A percentile compares a stretch with the other conserved stretches of the same genome.
These are phyloP conservation scores for Solanum boliviense DNA, from an alignment of 257 asterid species.

Conservation along the genomic window DNA sequence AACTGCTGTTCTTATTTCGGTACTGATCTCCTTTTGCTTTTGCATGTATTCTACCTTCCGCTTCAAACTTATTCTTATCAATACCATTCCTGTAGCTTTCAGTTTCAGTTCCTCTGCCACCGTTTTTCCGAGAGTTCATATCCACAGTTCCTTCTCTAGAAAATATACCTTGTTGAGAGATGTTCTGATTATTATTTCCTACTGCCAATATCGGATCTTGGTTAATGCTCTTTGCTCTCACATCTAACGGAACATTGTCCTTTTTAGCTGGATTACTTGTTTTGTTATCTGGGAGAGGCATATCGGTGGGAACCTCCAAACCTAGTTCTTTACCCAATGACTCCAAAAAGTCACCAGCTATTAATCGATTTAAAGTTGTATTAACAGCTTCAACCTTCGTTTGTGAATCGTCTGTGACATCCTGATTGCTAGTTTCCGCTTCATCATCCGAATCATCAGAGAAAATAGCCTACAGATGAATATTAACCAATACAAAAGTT, in stretches of 20 bases:
- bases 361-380: conserved; percentile 67
- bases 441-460: conserved; percentile 89
- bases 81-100: background rate
- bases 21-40: conserved; percentile 4
- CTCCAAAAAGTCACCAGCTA: conserved; percentile 94
- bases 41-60: background rate
- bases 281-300: conserved; percentile 32
- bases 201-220: conserved; percentile 6
- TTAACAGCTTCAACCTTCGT: conserved; percentile 68
- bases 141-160: background rate
- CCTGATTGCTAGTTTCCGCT: conserved; percentile 25
- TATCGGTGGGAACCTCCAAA: conserved; percentile 66
- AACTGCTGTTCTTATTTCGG: conserved; percentile 21
- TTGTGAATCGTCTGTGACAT: conserved; percentile 39
- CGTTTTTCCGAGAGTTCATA: background rate
- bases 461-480: conserved; percentile 62
- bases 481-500: background rate
- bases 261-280: conserved; percentile 9
- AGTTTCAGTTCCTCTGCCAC: conserved; percentile 5
- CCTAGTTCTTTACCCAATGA: conserved; percentile 93
- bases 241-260: conserved; percentile 7
- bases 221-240: conserved; percentile 11
- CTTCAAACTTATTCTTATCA: conserved; percentile 8
- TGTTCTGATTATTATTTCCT: background rate
- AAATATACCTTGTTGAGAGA: conserved; percentile 4